phyloP scores from a whole-genome alignment of 768 basidiomycete genomes.

The Wakefieldia striispora region DNA sequence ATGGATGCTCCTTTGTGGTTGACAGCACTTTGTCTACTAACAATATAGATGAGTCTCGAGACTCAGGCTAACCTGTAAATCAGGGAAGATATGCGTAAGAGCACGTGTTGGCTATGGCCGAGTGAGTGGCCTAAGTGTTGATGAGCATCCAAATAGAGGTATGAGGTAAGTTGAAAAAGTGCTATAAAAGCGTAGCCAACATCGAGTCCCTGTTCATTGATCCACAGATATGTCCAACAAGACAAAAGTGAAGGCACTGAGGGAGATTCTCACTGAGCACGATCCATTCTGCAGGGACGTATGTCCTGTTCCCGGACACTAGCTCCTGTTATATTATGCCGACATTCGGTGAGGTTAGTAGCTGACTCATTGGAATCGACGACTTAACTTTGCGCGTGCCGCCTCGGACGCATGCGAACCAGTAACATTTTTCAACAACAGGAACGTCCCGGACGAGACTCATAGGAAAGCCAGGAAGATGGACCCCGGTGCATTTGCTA shows the following conservation, averaged over 20 bases:
- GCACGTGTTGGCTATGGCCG: no score
- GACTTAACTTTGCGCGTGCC: background rate
- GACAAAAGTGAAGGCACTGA: background rate
- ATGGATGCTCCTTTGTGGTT: no score
- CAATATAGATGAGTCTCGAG: no score
- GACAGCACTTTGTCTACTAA: no score
- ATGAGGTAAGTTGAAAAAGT: no score
- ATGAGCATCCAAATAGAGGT: no score
- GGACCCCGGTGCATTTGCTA: constrained; percentile 35
- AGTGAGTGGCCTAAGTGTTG: no score
- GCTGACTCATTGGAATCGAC: background rate
- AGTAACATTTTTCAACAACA: constrained; percentile 35
- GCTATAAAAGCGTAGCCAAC: no score
- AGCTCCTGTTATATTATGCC: background rate
- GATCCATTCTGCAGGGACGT: constrained; percentile 1
- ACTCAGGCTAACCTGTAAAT: no score
- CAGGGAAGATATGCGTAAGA: no score
- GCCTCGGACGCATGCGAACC: constrained; percentile 38
- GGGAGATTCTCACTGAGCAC: background rate
- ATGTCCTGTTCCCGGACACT: background rate
- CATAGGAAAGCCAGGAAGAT: constrained; percentile 49
- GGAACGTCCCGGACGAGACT: constrained; percentile 42
- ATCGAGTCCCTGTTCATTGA: no score
- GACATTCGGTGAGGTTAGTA: background rate
- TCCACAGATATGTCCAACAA: no score